These are phyloP conservation scores for Sarcomyxa edulis DNA, from an alignment of 768 basidiomycete genomes.

Conservation along the genomic window DNA sequence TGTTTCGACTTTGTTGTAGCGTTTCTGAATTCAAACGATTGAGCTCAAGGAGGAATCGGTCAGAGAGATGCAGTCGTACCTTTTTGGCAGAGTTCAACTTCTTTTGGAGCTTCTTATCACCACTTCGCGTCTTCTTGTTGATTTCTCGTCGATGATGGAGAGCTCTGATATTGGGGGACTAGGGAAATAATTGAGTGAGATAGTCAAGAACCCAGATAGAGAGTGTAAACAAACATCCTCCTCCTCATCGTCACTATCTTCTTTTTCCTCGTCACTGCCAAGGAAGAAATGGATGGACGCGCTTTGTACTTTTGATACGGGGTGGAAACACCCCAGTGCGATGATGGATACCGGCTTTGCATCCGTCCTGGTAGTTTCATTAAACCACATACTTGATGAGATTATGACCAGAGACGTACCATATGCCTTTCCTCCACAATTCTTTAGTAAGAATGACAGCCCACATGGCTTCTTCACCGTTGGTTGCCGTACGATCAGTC, in stretches of 20 bases:
- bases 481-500: slow-evolving; percentile 31
- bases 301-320: slow-evolving; percentile 88
- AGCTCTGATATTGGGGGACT: slow-evolving; percentile 64
- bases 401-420: slow-evolving; percentile 38
- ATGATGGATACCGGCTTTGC: slow-evolving; percentile 91
- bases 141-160: slow-evolving; percentile 86
- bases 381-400: background rate
- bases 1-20: slow-evolving; percentile 21
- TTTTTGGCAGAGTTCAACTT: slow-evolving; percentile 71
- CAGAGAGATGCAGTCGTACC: slow-evolving; percentile 28
- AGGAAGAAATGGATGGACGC: slow-evolving; percentile 96
- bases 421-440: slow-evolving; percentile 89
- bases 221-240: slow-evolving; percentile 37
- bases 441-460: slow-evolving; percentile 92
- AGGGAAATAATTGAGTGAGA: slow-evolving; percentile 10
- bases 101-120: slow-evolving; percentile 75
- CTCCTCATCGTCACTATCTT: slow-evolving; percentile 67
- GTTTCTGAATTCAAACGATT: slow-evolving; percentile 23
- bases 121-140: slow-evolving; percentile 87
- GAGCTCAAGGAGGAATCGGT: background rate
- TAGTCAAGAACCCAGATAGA: slow-evolving; percentile 2
- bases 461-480: slow-evolving; percentile 93
- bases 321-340: slow-evolving; percentile 89
- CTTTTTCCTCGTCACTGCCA: slow-evolving; percentile 74
- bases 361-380: slow-evolving; percentile 57